Base-by-base conservation (phyloP, 768 basidiomycete genomes). In the Tulasnella sp. region DNA sequence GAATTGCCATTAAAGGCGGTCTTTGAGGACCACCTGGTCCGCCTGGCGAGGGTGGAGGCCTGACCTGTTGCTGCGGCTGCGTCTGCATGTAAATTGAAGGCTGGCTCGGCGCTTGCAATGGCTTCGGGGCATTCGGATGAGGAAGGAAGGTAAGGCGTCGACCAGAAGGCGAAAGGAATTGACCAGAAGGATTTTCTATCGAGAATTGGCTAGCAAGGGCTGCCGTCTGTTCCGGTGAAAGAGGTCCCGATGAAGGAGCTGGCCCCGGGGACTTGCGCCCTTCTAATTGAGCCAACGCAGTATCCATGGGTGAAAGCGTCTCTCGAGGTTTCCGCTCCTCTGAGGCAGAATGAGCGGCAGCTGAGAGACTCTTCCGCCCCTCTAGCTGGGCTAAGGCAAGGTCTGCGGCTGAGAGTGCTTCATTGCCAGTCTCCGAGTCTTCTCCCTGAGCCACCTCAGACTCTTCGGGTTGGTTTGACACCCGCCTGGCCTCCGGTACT, bases 111-210 rank as follows among this genome's bases (percentile, higher is more conserved):
- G 32, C 55, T 75, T 39, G 57, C 7, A 70, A 10, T 5, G 77
- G 77, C n/a, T 78, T 78, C 4, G 78, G 78, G 2, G 78, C 78
- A 16, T 57, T 57, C 20, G 78, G 78, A 35, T 79, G 78, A 39
- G 78, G 78, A 3, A 79, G 55, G 61, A 79, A 79, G 11, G 74
- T 75, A 39, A 75, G 75, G 4, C 23, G 77, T 61, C 37, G 51
- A 57, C 48, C 48, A 67, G 55, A 57, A 73, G 35, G 78, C 51
- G 46, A 71, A 32, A 35, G 39, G 74, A 40, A 79, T 29, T 57
- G 74, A 77, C 44, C 78, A 37, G 74, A 32, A 23, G 51, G 44
- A 23, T 39, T 39, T 10, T 48, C 39, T 4, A 51, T 44, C 44
- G 74, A 37, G 26, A 46, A 75, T 5, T 75, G 74, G 18, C 37